These are phyloP conservation scores for Aspergillus fructus DNA, from an alignment of 2,329 filamentous ascomycete genomes.

Conservation along the genomic window DNA sequence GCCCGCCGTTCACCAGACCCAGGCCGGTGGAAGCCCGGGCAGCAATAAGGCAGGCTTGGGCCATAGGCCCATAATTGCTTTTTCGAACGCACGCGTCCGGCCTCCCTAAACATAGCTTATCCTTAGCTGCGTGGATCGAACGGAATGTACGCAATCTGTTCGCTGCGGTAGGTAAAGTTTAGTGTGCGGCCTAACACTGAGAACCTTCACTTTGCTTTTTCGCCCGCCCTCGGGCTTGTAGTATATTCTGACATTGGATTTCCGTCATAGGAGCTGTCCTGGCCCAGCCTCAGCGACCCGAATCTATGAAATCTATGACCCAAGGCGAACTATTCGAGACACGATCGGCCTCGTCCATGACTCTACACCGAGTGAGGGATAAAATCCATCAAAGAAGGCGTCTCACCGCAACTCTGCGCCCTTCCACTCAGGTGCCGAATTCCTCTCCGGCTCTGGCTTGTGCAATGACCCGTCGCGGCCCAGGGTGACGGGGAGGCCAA, in stretches of 20 bases:
- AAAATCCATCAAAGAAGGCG: not conserved
- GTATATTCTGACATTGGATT: slow-evolving; percentile 9
- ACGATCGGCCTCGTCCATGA: not conserved
- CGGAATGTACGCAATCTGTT: slow-evolving; percentile 7
- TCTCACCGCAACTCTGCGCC: slow-evolving; percentile 14
- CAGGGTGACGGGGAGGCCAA: not conserved
- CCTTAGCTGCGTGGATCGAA: slow-evolving; percentile 25
- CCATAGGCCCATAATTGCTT: slow-evolving; percentile 22
- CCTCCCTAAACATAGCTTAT: slow-evolving; percentile 28
- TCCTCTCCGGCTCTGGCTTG: not conserved
- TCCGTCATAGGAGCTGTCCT: not conserved
- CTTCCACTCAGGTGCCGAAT: slow-evolving; percentile 1
- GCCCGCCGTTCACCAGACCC: slow-evolving; percentile 18
- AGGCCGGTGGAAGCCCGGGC: slow-evolving; percentile 6
- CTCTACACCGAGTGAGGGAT: slow-evolving; percentile 1
- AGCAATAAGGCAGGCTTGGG: slow-evolving; percentile 12
- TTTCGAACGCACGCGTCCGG: slow-evolving; percentile 19
- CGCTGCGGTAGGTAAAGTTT: slow-evolving; percentile 15
- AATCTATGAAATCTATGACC: slow-evolving; percentile 1
- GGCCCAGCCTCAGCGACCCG: not conserved
- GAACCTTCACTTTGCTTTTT: slow-evolving; percentile 19
- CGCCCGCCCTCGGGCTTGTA: slow-evolving; percentile 11
- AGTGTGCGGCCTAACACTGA: slow-evolving; percentile 5
- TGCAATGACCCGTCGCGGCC: not conserved
- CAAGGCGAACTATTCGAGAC: not conserved